Conservation (phyloP, 2,329 filamentous ascomycete species). For the Penicillium sp. region DNA sequence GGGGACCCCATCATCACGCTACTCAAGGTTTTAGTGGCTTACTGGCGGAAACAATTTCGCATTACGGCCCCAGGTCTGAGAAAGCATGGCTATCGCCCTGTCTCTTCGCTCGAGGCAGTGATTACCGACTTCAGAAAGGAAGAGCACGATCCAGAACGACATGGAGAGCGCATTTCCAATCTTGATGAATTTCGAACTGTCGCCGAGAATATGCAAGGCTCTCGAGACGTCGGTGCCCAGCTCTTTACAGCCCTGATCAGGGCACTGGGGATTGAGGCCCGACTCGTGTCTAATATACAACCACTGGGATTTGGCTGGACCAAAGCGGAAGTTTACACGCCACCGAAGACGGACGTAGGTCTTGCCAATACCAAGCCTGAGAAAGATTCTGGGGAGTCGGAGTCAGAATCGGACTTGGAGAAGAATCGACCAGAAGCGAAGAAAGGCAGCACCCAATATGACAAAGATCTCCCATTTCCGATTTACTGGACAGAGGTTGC, state of each 20-base stretch:
- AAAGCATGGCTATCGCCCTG: constrained; percentile 86
- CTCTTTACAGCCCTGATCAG: constrained; percentile 85
- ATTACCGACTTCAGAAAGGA: constrained; percentile 71
- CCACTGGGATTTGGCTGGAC: constrained; percentile 89
- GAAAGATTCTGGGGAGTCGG: constrained; percentile 19
- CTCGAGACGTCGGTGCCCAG: constrained; percentile 84
- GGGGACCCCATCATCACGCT: constrained; percentile 81
- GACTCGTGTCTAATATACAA: constrained; percentile 84
- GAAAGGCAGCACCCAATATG: constrained; percentile 59
- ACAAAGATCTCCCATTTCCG: constrained; percentile 78
- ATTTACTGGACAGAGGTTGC: constrained; percentile 93
- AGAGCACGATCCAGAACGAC: constrained; percentile 63
- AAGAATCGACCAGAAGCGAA: constrained; percentile 38
- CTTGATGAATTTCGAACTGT: constrained; percentile 69
- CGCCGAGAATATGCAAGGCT: constrained; percentile 75
- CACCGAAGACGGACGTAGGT: constrained; percentile 30
- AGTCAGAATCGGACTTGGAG: constrained; percentile 14
- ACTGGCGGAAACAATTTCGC: constrained; percentile 85
- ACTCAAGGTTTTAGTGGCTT: constrained; percentile 75
- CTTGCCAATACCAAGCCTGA: constrained; percentile 5
- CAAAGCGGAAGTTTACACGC: constrained; percentile 76
- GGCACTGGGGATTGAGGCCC: constrained; percentile 77
- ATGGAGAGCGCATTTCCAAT: constrained; percentile 76
- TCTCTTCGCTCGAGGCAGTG: constrained; percentile 74
- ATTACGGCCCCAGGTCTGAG: constrained; percentile 77